Evolutionary conservation across 2,329 filamentous ascomycete genomes (phyloP), one percentile per base, ranked within the genome.

Genomic region (Penicillium expansum): DNA sequence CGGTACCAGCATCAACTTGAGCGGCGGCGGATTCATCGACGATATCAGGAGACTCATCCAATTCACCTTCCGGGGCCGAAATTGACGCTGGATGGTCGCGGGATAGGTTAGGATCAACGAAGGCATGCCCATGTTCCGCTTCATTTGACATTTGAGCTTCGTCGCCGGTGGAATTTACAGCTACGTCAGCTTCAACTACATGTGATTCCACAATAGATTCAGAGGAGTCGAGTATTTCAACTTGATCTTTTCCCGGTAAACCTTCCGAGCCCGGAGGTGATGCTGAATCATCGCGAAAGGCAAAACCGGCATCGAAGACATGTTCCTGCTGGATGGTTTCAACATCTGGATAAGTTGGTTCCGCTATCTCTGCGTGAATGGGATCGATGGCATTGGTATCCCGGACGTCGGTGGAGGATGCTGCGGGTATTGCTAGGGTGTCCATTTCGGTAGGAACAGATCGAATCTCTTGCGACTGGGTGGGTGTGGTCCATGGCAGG

Each of bases 401-500:
- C 14, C 3, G 35, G 13, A 20, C 44, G 20, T 48, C 37, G 5
- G 35, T n/a, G 7, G 20, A 20, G 2, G 55, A 24, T 29, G 13
- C 20, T 29, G 20, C 18, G 6, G 24, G 45, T 1, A 10, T 39
- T 45, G 33, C 33, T 22, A 22, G 41, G 5, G 16, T 16, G 16
- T 16, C 44, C 22, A n/a, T 27, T 16, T 51, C 48, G 3, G n/a
- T 14, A 22, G 33, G 20, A 39, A 53, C 41, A n/a, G 52, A 44
- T 22, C 42, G 42, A 14, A 43, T 20, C 35, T 54, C 48, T 24
- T 59, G 47, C 5, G 48, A 9, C 30, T 63, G 62, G 1, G 53
- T 38, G 18, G 57, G 52, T 16, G 59, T 22, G 30, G 62, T 41
- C 22, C 59, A 57, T 5, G 62, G 52, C n/a, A 67, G 62, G 56